Base-by-base conservation (phyloP, 2,329 filamentous ascomycete genomes). In the Fusarium euwallaceae region DNA sequence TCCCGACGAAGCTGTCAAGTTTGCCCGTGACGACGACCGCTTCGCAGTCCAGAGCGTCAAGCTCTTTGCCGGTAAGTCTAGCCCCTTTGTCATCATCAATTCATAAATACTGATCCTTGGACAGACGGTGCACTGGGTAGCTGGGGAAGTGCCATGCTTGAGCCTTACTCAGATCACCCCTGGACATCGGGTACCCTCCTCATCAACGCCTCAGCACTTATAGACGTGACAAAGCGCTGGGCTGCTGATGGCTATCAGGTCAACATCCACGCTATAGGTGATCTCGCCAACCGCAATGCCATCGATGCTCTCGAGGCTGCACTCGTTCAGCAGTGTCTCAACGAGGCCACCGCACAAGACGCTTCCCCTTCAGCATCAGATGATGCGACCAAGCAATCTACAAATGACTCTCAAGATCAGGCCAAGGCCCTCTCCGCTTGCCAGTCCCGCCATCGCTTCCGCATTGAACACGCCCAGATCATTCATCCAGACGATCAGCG, bases 181-280 rank as follows among this genome's bases (percentile, higher is more conserved):
- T 87, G 87, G 67, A 90, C 87, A 0, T 88, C 86, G 0, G 92
- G 92, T 14, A 92, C 91, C 0, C 88, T 94, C 60, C 87, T 94
- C 36, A 89, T 93, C 64, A 92, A 92, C 78, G 87, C 88, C n/a
- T 88, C 88, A 0, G 86, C 87, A 4, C 84, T 94, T 62, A 86
- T 86, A 1, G 79, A 83, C 7, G 82, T 92, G 11, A 85, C 91
- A 4, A 83, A 82, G 12, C 81, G 87, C 32, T 94, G 92, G 92
- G 88, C 91, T 17, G 81, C 82, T 3, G 86, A 85, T 39, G 90
- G 90, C 14, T 93, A 87, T 76, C 92, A 94, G 78, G 91, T 94
- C 66, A 92, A 92, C 78, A 92, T 94, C 69, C 92, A 94, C 80
- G 92, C 92, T 58, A 94, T 94, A 67, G 92, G 92, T 10, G 92